Conservation (phyloP, 306 rosid genomes). For the Casuarina equisetifolia region DNA sequence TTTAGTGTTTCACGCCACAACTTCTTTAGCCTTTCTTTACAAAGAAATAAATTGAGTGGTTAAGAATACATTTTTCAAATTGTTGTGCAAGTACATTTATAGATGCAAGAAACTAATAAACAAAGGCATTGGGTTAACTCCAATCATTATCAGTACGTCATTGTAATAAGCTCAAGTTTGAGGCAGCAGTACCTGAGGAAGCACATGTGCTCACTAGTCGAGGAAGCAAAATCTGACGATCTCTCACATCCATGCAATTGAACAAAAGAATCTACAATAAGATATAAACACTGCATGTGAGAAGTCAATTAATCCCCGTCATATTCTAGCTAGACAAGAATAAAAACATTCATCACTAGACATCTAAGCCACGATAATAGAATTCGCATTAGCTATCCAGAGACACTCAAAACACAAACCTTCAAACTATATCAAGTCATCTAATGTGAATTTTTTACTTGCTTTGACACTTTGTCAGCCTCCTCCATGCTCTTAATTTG, state of each 20-base stretch:
- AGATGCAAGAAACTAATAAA: neutral
- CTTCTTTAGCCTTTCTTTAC: neutral
- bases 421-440: slow-evolving; percentile 13
- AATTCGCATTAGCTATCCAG: neutral
- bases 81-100: neutral
- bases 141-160: neutral
- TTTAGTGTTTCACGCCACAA: neutral
- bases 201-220: slow-evolving; percentile 58
- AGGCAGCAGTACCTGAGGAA: slow-evolving; percentile 60
- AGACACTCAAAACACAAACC: neutral
- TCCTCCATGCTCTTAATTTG: slow-evolving; percentile 25
- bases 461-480: slow-evolving; percentile 42
- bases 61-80: neutral
- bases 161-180: neutral
- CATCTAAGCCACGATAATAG: neutral
- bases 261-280: slow-evolving; percentile 81
- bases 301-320: slow-evolving; percentile 14
- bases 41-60: slow-evolving; percentile 3
- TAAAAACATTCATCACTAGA: neutral
- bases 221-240: slow-evolving; percentile 68
- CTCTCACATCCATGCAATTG: slow-evolving; percentile 79
- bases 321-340: neutral
- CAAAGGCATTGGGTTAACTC: neutral
- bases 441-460: slow-evolving; percentile 31
- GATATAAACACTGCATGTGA: no score